Conservation (phyloP, 306 rosid species). For the Cucumis hystrix region DNA sequence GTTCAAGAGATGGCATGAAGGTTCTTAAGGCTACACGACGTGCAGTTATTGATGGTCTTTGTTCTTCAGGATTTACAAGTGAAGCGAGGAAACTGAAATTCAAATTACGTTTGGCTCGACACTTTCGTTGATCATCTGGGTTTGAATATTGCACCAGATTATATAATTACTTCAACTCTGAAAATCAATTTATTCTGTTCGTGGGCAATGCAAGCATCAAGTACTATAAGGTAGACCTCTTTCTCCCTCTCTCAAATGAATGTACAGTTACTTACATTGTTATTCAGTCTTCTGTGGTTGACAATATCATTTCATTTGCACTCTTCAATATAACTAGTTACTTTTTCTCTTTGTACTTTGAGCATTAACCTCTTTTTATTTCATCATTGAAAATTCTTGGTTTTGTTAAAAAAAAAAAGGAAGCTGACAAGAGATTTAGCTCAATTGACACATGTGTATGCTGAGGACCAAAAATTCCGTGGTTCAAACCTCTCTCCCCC, state of each 20-base stretch:
- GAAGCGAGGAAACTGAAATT: conserved; percentile 47
- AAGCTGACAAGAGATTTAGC: too few relatives aligned
- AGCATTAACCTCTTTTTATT: too few relatives aligned
- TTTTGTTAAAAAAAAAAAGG: too few relatives aligned
- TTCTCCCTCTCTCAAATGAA: neutral
- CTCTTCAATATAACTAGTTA: neutral
- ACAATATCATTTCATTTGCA: neutral
- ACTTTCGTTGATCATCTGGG: conserved; percentile 17
- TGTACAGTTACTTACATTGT: neutral
- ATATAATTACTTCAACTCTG: neutral
- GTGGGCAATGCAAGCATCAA: neutral
- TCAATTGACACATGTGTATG: too few relatives aligned
- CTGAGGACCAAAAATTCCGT: too few relatives aligned
- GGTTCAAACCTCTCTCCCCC: too few relatives aligned
- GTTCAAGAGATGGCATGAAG: conserved; percentile 39
- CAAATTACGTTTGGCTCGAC: conserved; percentile 26
- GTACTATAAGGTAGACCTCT: neutral
- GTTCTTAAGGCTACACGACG: conserved; percentile 37
- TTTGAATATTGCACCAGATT: neutral
- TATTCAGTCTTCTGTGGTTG: neutral
- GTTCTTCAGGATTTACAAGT: conserved; percentile 28
- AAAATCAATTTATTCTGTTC: neutral
- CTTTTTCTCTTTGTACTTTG: too few relatives aligned
- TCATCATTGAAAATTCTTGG: too few relatives aligned
- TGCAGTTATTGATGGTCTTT: conserved; percentile 55